phyloP scores from a whole-genome alignment of 305 asterid species.

The Striga hermonthica region DNA sequence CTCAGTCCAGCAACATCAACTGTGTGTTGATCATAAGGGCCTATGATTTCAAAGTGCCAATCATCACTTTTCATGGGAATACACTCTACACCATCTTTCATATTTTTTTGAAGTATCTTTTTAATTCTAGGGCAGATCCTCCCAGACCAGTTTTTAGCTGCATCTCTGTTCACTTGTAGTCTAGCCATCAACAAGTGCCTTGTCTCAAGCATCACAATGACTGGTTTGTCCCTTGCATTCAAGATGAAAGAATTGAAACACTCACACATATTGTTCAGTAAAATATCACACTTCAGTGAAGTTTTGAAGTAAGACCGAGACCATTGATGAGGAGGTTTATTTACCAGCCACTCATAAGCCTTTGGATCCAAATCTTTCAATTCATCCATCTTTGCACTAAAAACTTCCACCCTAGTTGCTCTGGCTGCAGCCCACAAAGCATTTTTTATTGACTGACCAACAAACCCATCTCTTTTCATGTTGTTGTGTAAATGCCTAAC shows the following conservation, averaged over 20 bases:
- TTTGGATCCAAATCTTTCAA: background rate
- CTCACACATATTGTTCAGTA: background rate
- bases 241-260: background rate
- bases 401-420: background rate
- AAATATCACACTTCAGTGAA: background rate
- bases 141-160: background rate
- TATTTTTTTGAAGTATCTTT: background rate
- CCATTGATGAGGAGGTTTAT: background rate
- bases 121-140: background rate
- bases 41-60: background rate
- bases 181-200: background rate
- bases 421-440: background rate
- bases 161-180: conserved; percentile 8
- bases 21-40: conserved; percentile 2
- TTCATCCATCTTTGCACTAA: background rate
- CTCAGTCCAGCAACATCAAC: background rate
- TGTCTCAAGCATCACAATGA: background rate
- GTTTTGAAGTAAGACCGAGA: background rate
- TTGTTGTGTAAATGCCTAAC: background rate
- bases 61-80: background rate
- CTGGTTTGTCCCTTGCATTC: background rate
- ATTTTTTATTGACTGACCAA: background rate
- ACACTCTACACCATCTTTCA: background rate
- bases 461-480: background rate
- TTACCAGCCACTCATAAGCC: background rate